Base-by-base conservation (phyloP, 2,329 filamentous ascomycete genomes). In the Talaromyces marneffei region DNA sequence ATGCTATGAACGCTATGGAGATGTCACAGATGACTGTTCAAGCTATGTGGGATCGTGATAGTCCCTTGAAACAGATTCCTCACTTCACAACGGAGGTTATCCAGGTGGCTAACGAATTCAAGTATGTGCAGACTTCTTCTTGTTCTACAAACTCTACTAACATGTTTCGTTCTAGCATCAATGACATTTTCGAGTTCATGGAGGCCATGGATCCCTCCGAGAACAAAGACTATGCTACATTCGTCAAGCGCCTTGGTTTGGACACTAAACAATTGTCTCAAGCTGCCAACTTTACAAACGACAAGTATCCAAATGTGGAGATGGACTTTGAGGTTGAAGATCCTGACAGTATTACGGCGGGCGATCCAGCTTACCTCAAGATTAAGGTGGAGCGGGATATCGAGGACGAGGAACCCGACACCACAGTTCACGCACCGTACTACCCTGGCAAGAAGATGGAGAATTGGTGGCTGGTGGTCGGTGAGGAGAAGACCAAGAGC, bases 21-120 rank as follows among this genome's bases (percentile, higher is more conserved):
- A 91, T 99, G 85, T 96, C 91, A 12, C 94, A 99, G 73, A 99
- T 99, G 94, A 91, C 95, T 58, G 92, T 99, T 2, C 94, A 99
- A 78, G 92, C 89, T 55, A 96, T 97, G 91, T 99, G 94, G 94
- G 93, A 99, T 77, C 89, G 92, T 62, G 94, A 99, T 75, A 95
- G 90, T 69, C 92, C 94, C 40, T 83, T 99, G 67, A 97, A 97
- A 80, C 94, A 99, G 77, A 97, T 99, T 71, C 94, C 94, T 67
- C 91, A 97, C 79, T 97, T 97, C 74, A 86, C 88, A 16, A 85
- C 88, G 39, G 88, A 93, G 64, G 88, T 89, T 56, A 87, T 97
- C 67, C 89, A 93, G 76, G 89, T 86, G 65, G 91, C 90, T 48
- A 89, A 89, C 71, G 87, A 90, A 62, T 90, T 87, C 72, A 88